Conservation (phyloP, 2,329 filamentous ascomycete species). For the Immersiporthe knoxdaviesiana region DNA sequence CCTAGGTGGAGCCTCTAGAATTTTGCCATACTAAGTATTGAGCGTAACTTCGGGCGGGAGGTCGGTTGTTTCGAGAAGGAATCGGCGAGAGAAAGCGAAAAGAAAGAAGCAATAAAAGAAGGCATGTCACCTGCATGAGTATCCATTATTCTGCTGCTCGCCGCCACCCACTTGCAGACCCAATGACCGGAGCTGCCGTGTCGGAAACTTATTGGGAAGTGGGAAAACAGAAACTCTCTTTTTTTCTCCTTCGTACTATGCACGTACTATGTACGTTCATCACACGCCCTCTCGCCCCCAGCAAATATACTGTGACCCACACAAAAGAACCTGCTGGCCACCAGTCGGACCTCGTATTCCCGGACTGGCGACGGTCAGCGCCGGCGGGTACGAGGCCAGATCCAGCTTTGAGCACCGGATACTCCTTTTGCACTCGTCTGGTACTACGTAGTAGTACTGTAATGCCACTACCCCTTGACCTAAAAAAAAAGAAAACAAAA, state of each 20-base stretch:
- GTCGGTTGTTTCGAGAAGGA: background rate
- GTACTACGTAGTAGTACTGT: background rate
- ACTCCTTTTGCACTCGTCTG: constrained; percentile 6
- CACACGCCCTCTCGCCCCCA: background rate
- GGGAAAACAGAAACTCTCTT: background rate
- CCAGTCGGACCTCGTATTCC: constrained; percentile 7
- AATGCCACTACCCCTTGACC: background rate
- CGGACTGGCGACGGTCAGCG: constrained; percentile 1
- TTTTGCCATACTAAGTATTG: background rate
- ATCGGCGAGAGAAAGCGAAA: background rate
- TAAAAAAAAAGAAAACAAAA: too few relatives aligned
- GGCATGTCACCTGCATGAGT: background rate
- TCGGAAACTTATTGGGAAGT: background rate
- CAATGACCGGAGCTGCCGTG: background rate
- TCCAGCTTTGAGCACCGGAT: background rate
- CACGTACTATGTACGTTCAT: background rate
- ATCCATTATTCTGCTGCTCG: background rate
- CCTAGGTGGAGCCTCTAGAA: background rate
- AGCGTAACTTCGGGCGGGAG: background rate
- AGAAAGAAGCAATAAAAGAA: background rate
- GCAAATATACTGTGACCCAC: background rate
- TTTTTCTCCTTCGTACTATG: too few relatives aligned
- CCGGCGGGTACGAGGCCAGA: constrained; percentile 4
- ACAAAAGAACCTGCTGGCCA: background rate
- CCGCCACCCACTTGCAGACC: background rate